Evolutionary conservation across 2,329 filamentous ascomycete species (phyloP).

Genomic region (Fusarium sulawesiense): DNA sequence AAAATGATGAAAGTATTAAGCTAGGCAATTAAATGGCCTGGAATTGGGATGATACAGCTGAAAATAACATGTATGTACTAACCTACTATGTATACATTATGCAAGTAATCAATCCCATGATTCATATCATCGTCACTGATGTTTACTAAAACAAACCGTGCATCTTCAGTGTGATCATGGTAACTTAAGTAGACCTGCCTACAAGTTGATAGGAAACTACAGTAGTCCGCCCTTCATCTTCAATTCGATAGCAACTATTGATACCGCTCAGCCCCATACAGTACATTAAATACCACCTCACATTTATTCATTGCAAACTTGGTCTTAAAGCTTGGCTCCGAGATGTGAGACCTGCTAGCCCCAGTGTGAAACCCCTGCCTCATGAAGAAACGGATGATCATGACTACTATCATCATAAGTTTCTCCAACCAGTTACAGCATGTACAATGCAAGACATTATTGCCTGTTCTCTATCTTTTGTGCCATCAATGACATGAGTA

Average conservation of each 20-base stretch:
- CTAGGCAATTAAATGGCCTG: no score
- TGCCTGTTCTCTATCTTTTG: neutral
- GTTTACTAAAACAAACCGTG: neutral
- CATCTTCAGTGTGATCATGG: neutral
- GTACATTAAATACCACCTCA: neutral
- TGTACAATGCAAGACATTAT: neutral
- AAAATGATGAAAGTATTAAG: neutral
- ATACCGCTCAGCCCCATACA: neutral
- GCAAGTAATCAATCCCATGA: conserved; percentile 3
- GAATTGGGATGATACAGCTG: neutral
- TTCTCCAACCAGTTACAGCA: neutral
- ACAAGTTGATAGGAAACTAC: neutral
- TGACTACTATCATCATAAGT: conserved; percentile 10
- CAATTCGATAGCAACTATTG: neutral
- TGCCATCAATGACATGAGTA: neutral
- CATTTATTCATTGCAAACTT: neutral
- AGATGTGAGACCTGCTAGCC: conserved; percentile 3
- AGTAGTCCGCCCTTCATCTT: neutral
- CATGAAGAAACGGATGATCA: conserved; percentile 22
- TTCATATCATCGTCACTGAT: conserved; percentile 1
- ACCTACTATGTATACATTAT: neutral
- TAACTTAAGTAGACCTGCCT: neutral
- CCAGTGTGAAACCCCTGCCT: conserved; percentile 14
- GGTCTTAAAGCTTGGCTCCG: conserved; percentile 6
- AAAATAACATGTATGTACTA: neutral